Conservation (phyloP, 1,139 yeast species). For the Zygotorulaspora mrakii region DNA sequence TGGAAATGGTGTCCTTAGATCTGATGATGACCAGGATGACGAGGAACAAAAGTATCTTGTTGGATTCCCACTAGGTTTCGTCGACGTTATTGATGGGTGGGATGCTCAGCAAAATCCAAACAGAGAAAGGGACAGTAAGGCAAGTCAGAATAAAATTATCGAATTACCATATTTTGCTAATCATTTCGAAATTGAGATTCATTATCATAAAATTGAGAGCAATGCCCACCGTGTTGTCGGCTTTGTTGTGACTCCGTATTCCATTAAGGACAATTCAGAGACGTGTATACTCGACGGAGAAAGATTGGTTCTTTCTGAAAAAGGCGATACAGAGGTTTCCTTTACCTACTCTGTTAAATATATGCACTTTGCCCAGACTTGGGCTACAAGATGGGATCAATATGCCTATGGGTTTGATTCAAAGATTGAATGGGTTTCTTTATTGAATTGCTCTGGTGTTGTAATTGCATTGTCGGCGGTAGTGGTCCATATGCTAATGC, state of each 20-base stretch:
- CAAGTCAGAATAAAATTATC: conserved; percentile 15
- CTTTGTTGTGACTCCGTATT: conserved; percentile 67
- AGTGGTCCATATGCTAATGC: conserved; percentile 72
- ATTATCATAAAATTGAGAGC: conserved; percentile 74
- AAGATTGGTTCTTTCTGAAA: conserved; percentile 45
- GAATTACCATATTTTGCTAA: conserved; percentile 58
- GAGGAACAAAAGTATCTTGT: conserved; percentile 58
- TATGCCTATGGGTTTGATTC: conserved; percentile 90
- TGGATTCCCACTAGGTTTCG: conserved; percentile 79
- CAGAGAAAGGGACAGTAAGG: conserved; percentile 18
- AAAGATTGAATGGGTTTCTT: conserved; percentile 91
- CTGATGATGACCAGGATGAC: conserved; percentile 41
- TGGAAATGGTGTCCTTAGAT: conserved; percentile 50
- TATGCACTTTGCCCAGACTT: conserved; percentile 63
- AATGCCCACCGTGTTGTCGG: conserved; percentile 85
- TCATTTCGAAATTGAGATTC: conserved; percentile 74
- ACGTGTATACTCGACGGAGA: conserved; percentile 38
- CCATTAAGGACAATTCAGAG: conserved; percentile 49
- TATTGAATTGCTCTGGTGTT: conserved; percentile 76
- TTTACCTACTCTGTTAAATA: conserved; percentile 67
- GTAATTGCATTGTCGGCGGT: conserved; percentile 74
- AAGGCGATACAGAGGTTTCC: conserved; percentile 43
- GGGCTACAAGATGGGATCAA: conserved; percentile 99
- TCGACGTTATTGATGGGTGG: conserved; percentile 37
- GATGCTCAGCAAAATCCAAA: background rate